Base-by-base conservation (phyloP, 1,284 basidiomycete genomes). In the Mycosarcoma maydis region DNA sequence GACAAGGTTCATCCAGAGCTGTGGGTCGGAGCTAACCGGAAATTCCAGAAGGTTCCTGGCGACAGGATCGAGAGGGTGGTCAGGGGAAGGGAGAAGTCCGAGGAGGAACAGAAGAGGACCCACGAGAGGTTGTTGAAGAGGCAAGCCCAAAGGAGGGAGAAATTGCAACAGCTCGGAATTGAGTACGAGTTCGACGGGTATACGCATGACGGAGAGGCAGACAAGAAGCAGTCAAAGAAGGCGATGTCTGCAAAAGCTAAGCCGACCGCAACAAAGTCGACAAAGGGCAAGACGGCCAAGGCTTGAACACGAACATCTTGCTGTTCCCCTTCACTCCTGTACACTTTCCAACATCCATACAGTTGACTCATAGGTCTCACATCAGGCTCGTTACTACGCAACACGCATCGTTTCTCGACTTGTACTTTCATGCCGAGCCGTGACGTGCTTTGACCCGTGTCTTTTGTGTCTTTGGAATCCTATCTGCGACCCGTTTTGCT, bases 21-120 rank as follows among this genome's bases (percentile, higher is more conserved):
- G 4, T 99, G 96, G 96, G 85, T 95, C 14, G 95, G 96, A n/a
- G 92, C 94, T 20, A 95, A 97, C 83, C 87, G 90, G 73, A 94
- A 92, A 83, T 98, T 90, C 88, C 86, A 90, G 60, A 83, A 84
- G 4, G 87, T 97, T 3, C 94, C 95, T 0, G 84, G 82, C 14
- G 89, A 88, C 8, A 88, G 91, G 42, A 83, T 93, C 37, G 88
- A 88, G 58, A 51, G 69, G 86, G 91, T 68, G 84, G 87, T 29
- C 85, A 88, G 73, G 90, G 92, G 74, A 90, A 95, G 83, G 55
- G 84, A 86, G 9, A 88, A 94, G 62, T 92, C 90, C 1, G 86
- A 87, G 48, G 88, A 89, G 44, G 86, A 93, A 79, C 87, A 90
- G 76, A 83, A 84, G 37, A 87, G 86, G 67, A 89, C 90, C 4